Evolutionary conservation across 2,329 filamentous ascomycete genomes (phyloP).

Genomic region (Pseudogymnoascus destructans): DNA sequence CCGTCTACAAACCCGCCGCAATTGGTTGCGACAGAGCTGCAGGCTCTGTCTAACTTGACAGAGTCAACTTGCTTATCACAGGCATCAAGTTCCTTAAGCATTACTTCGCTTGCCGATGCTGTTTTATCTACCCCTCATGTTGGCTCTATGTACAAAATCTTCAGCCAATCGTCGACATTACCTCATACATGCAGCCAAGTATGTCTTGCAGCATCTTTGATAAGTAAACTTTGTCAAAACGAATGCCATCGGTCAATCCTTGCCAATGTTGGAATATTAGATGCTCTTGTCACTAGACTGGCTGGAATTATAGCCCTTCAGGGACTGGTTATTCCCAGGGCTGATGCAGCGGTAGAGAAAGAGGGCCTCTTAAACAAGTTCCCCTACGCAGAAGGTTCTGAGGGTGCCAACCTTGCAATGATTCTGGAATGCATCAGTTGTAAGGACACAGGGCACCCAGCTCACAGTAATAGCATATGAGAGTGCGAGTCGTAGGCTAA

Average conservation of each 20-base stretch:
- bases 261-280: constrained; percentile 59
- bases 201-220: constrained; percentile 42
- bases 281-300: constrained; percentile 62
- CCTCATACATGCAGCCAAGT: constrained; percentile 48
- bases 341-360: constrained; percentile 37
- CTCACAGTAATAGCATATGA: too few species aligned
- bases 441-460: too few species aligned
- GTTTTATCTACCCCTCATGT: constrained; percentile 53
- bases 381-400: constrained; percentile 44
- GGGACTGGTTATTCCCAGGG: constrained; percentile 55
- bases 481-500: too few species aligned
- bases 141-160: constrained; percentile 48
- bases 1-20: constrained; percentile 49
- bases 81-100: constrained; percentile 37
- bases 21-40: constrained; percentile 60
- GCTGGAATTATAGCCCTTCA: constrained; percentile 56
- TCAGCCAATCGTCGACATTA: constrained; percentile 43
- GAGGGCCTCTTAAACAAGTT: constrained; percentile 44
- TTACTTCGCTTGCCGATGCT: constrained; percentile 42
- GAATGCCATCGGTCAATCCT: constrained; percentile 60
- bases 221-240: constrained; percentile 49
- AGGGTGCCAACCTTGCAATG: constrained; percentile 46
- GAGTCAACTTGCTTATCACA: constrained; percentile 42
- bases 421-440: constrained; percentile 66
- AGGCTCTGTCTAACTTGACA: constrained; percentile 58